Base-by-base conservation (phyloP, 371 early-diverging fungal species). In the Mucor plumbeus region DNA sequence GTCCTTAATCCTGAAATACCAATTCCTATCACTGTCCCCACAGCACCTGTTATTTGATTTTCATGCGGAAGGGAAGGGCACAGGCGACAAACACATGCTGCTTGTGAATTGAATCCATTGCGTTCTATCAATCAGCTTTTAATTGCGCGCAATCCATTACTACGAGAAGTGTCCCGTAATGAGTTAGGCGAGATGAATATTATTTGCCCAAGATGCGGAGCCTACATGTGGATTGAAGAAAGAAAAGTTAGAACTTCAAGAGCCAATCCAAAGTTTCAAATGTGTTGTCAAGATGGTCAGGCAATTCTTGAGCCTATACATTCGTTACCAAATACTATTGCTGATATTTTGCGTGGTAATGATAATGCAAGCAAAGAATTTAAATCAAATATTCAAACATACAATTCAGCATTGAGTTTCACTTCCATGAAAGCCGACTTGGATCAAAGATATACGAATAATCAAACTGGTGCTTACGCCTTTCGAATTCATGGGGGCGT, bases 401-500 rank as follows among this genome's bases (percentile, higher is more conserved):
- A 40, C 21, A 59, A 59, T 15, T 40, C 17, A 2, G 38, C 60
- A 6, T 33, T 59, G 19, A 59, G 60, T n/a, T 59, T 59, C n/a
- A 59, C 43, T 7, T 59, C 44, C 11, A 59, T 59, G 33, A 44
- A 33, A 8, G 60, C 33, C 2, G 17, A 59, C 4, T 15, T 59
- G 17, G 60, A 59, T 31, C 3, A 33, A 11, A 11, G 9, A 1
- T 4, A n/a, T 43, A 13, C 60, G 3, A 59, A 59, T 38, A 21
- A 31, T 7, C 6, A 5, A 41, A 5, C 26, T 9, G 60, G 60
- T 13, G 44, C 43, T 31, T 59, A 59, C n/a, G 15, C 41, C 5
- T 59, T 59, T 44, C 17, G 60, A 4, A 59, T 59, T 6, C 60
- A 59, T 14, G 60, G 60, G 1, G 31, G 43, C 4, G 43, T 43